These are phyloP conservation scores for Agroathelia rolfsii DNA, from an alignment of 1,284 basidiomycete species.

Conservation along the genomic window DNA sequence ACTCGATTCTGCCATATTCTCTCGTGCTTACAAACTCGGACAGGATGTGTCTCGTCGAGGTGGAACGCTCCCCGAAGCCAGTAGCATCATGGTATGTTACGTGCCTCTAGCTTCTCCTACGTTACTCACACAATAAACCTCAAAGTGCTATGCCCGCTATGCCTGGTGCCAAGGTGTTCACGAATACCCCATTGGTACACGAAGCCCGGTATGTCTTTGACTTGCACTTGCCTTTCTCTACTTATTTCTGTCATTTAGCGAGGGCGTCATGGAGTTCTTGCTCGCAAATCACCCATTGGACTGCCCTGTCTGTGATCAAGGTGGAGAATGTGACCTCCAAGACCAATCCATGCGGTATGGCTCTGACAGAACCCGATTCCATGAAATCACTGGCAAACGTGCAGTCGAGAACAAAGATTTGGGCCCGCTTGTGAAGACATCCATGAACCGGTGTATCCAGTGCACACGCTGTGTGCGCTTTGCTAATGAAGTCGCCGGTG, in stretches of 20 bases:
- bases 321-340: slow-evolving; percentile 97
- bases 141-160: slow-evolving; percentile 93
- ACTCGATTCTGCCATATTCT: neutral
- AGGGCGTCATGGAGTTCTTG: slow-evolving; percentile 99
- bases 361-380: slow-evolving; percentile 93
- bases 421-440: slow-evolving; percentile 96
- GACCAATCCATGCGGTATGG: slow-evolving; percentile 99
- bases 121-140: slow-evolving; percentile 8
- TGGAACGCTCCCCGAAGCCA: slow-evolving; percentile 91
- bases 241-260: slow-evolving; percentile 34
- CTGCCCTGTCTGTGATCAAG: slow-evolving; percentile 98
- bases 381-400: slow-evolving; percentile 96
- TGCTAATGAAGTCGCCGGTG: slow-evolving; percentile 97
- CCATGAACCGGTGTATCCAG: slow-evolving; percentile 99
- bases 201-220: slow-evolving; percentile 66
- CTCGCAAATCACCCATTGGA: slow-evolving; percentile 96
- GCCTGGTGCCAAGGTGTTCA: slow-evolving; percentile 94
- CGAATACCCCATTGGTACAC: slow-evolving; percentile 90
- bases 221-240: slow-evolving; percentile 1
- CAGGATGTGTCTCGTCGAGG: slow-evolving; percentile 96
- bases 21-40: slow-evolving; percentile 9
- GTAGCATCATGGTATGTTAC: slow-evolving; percentile 68
- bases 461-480: slow-evolving; percentile 99
- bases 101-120: neutral
- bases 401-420: slow-evolving; percentile 98